Conservation (phyloP, 345 rosid species). For the Eucalyptus guilfoylei region DNA sequence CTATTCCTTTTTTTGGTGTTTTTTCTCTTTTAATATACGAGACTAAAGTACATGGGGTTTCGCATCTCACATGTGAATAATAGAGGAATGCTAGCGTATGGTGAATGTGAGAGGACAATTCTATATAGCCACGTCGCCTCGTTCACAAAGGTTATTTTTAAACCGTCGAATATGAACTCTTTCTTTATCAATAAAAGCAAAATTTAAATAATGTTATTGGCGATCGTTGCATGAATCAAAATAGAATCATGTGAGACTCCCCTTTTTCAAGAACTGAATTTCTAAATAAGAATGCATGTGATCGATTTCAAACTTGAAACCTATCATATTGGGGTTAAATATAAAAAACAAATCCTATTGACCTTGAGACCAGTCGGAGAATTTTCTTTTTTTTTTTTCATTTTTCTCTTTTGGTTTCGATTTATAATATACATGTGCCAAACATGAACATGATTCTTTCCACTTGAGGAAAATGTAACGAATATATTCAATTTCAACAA, state of each 20-base stretch:
- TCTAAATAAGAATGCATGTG: neutral
- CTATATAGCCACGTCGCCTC: neutral
- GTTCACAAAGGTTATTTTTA: neutral
- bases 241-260: neutral
- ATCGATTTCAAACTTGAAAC: neutral
- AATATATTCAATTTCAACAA: neutral
- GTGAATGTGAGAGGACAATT: neutral
- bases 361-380: neutral
- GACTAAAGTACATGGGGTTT: neutral
- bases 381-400: neutral
- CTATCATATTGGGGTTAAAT: neutral
- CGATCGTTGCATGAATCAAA: neutral
- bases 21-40: neutral
- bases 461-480: neutral
- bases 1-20: neutral
- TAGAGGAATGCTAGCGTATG: neutral
- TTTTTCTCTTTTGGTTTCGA: neutral
- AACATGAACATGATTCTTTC: neutral
- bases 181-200: neutral
- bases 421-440: neutral
- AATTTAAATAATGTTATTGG: neutral
- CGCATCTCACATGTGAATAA: neutral
- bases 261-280: neutral
- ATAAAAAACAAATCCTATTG: neutral
- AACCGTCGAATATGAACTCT: neutral